Conservation (phyloP, 345 rosid genomes). For the Sonneratia caseolaris region DNA sequence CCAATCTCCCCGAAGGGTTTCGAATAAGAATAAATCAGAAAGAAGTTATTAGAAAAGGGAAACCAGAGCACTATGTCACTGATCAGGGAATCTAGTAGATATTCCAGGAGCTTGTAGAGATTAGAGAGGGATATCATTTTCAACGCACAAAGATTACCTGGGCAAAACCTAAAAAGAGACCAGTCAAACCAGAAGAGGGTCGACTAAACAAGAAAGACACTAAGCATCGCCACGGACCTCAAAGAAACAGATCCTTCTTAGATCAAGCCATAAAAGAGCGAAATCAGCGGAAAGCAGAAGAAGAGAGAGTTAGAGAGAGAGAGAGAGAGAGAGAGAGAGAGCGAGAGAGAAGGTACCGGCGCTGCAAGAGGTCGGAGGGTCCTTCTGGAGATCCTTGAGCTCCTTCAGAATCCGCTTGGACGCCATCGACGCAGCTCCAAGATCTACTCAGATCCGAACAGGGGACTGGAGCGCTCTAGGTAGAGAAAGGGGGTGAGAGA, state of each 20-base stretch:
- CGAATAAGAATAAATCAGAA: background rate
- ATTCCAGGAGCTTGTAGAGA: no score
- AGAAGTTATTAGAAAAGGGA: background rate
- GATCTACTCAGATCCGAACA: background rate
- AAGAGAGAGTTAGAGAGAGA: background rate
- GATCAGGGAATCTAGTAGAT: background rate
- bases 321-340: no score
- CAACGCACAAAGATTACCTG: background rate
- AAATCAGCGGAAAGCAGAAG: background rate
- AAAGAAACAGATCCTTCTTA: background rate
- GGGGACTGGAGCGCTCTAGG: background rate
- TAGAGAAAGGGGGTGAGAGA: background rate
- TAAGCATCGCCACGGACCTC: background rate
- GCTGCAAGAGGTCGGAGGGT: constrained; percentile 32
- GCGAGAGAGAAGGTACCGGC: constrained; percentile 12
- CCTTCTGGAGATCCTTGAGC: constrained; percentile 32
- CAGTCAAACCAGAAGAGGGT: background rate
- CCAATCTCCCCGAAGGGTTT: no score
- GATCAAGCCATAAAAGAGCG: background rate
- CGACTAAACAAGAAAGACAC: background rate
- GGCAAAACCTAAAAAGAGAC: background rate
- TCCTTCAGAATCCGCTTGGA: constrained; percentile 29
- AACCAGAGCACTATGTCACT: background rate
- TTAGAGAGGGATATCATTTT: background rate
- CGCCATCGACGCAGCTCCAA: constrained; percentile 18